Evolutionary conservation across 768 basidiomycete genomes (phyloP).

Genomic region (Tremella fuciformis): DNA sequence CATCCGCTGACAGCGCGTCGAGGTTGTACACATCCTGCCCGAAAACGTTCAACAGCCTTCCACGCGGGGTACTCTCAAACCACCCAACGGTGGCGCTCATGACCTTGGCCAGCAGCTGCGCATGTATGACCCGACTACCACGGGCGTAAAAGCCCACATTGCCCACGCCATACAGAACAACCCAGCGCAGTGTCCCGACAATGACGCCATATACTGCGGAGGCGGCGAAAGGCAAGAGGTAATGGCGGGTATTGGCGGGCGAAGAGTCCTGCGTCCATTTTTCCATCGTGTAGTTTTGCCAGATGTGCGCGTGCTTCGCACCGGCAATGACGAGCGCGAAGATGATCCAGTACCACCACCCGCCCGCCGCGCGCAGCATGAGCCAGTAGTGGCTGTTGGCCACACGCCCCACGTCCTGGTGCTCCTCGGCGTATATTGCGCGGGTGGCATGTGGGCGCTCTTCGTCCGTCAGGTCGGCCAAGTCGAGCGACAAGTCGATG

Average conservation of each 20-base stretch:
- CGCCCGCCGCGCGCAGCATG: slow-evolving; percentile 38
- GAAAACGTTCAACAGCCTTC: slow-evolving; percentile 46
- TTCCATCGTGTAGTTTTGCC: slow-evolving; percentile 24
- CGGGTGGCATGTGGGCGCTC: slow-evolving; percentile 5
- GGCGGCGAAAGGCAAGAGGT: slow-evolving; percentile 31
- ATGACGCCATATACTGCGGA: slow-evolving; percentile 15
- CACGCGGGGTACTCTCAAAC: slow-evolving; percentile 43
- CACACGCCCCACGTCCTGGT: slow-evolving; percentile 34
- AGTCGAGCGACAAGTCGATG: neutral
- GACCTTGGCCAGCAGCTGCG: slow-evolving; percentile 25
- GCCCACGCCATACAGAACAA: slow-evolving; percentile 47
- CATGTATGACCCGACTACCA: slow-evolving; percentile 32
- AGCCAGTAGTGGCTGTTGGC: slow-evolving; percentile 30
- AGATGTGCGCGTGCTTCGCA: slow-evolving; percentile 25
- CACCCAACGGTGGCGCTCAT: slow-evolving; percentile 33
- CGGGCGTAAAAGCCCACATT: slow-evolving; percentile 37
- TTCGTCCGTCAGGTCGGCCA: slow-evolving; percentile 2
- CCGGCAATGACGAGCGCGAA: slow-evolving; percentile 27
- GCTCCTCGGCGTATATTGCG: slow-evolving; percentile 33
- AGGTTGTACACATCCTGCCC: slow-evolving; percentile 38
- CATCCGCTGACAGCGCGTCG: slow-evolving; percentile 38
- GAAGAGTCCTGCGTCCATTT: slow-evolving; percentile 41
- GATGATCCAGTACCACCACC: slow-evolving; percentile 40
- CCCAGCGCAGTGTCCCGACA: slow-evolving; percentile 34
- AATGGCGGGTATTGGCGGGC: slow-evolving; percentile 22